These are phyloP conservation scores for Phytomonas sp. DNA, from an alignment of 208 protist species.

Conservation along the genomic window DNA sequence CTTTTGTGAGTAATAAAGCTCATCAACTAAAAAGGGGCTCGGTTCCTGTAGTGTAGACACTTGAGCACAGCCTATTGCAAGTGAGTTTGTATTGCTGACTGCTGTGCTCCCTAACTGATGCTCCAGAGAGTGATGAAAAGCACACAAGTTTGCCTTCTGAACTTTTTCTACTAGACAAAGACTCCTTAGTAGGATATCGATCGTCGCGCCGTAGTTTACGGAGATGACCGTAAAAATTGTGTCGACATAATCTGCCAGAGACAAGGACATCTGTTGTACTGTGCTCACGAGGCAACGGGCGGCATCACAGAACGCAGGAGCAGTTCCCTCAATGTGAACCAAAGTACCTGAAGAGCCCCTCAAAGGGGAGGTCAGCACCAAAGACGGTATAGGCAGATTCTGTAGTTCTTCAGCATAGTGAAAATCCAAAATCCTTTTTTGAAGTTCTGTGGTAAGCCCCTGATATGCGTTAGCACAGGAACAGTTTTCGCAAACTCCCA, in stretches of 20 bases:
- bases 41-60: background rate
- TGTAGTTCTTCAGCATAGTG: background rate
- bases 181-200: constrained; percentile 25
- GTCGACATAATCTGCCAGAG: constrained; percentile 21
- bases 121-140: constrained; percentile 9
- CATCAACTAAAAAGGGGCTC: background rate
- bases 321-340: background rate
- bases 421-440: background rate
- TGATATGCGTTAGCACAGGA: constrained; percentile 27
- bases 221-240: constrained; percentile 17
- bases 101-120: background rate
- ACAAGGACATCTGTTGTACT: constrained; percentile 14
- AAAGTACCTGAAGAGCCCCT: background rate
- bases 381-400: background rate
- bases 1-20: background rate
- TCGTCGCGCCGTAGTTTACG: constrained; percentile 13
- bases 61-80: background rate
- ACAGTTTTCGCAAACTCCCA: constrained; percentile 27
- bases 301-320: constrained; percentile 4
- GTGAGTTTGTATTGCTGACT: background rate
- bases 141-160: constrained; percentile 27
- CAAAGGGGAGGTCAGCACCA: background rate
- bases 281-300: constrained; percentile 31
- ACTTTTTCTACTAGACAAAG: constrained; percentile 31
- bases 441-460: constrained; percentile 2